Base-by-base conservation (phyloP, 495 filamentous ascomycete species). In the Symbiotaphrina buchneri region DNA sequence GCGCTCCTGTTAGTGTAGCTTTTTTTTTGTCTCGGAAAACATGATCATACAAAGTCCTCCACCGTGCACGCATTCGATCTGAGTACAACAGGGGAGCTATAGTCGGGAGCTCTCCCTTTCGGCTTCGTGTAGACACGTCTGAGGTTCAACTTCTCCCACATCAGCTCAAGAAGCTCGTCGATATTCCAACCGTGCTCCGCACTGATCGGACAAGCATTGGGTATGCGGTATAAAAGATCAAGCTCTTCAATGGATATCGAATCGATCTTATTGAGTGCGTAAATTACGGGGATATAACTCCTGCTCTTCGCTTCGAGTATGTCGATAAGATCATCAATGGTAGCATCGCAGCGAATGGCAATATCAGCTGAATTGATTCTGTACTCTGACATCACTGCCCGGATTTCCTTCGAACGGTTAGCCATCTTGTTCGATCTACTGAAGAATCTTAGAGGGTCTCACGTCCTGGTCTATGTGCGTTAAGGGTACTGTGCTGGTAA, bases 251-350 rank as follows among this genome's bases (percentile, higher is more conserved):
- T 94, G 25, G 80, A 81, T 44, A 97, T 94, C 24, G 84, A 71
- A 53, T 97, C 87, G 40, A 97, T 97, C 60, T 97, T 97, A 64
- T 97, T 97, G 48, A 97, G 61, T 3, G 90, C 85, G 59, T 97
- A 97, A 28, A 97, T 75, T 36, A 95, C 87, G 14, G 87, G 87
- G 44, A 97, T 95, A 49, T 97, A 97, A 50, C 73, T 76, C 52
- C 87, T 64, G 47, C 70, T 80, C 65, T 90, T 95, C 26, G 90
- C 85, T 46, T 97, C 87, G 31, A 97, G 64, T 16, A 97, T 58
- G 55, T 97, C 87, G 45, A 97, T 97, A 36, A 97, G 54, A 47
- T 97, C 87, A 53, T 81, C 74, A 37, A 81, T 64, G 6, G 74
- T 79, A 24, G 87, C 87, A 55, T 97, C 87, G 55, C 87, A 97